Evolutionary conservation across 2,329 filamentous ascomycete species (phyloP).

Genomic region (Blastomyces silverae): DNA sequence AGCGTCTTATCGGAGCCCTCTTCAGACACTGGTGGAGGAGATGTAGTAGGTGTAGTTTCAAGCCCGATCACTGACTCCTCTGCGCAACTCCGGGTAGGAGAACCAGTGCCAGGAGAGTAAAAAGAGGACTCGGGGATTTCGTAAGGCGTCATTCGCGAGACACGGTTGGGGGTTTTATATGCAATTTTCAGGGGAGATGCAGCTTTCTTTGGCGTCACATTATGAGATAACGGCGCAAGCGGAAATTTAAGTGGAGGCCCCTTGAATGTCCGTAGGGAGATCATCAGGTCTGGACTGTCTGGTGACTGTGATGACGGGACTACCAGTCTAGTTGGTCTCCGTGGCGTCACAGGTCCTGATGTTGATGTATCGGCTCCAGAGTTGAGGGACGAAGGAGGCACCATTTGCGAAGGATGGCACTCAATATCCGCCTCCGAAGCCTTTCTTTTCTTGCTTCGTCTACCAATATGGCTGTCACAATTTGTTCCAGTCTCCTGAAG

Average conservation of each 20-base stretch:
- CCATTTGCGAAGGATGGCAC: not conserved
- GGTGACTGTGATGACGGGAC: constrained; percentile 42
- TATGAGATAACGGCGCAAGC: constrained; percentile 10
- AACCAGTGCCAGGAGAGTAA: not conserved
- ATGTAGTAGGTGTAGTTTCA: constrained; percentile 16
- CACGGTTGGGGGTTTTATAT: not conserved
- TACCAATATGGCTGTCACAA: not conserved
- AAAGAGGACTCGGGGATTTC: constrained; percentile 7
- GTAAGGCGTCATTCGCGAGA: not conserved
- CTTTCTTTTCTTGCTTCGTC: constrained; percentile 9
- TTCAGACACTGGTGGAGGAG: constrained; percentile 3
- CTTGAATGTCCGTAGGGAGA: constrained; percentile 24
- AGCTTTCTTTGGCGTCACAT: constrained; percentile 4
- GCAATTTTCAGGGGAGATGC: not conserved
- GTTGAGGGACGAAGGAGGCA: not conserved
- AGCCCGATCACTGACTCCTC: not conserved
- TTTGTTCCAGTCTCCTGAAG: not conserved
- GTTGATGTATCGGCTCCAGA: not conserved
- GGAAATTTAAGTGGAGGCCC: constrained; percentile 26
- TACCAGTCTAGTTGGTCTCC: constrained; percentile 29
- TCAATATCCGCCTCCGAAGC: not conserved
- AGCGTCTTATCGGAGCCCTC: not conserved
- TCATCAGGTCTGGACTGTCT: constrained; percentile 36
- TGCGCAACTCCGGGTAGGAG: not conserved
- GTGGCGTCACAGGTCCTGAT: constrained; percentile 30